Evolutionary conservation across 495 filamentous ascomycete genomes (phyloP), one percentile per base, ranked within the genome.

Genomic region (Penicillium steckii): DNA sequence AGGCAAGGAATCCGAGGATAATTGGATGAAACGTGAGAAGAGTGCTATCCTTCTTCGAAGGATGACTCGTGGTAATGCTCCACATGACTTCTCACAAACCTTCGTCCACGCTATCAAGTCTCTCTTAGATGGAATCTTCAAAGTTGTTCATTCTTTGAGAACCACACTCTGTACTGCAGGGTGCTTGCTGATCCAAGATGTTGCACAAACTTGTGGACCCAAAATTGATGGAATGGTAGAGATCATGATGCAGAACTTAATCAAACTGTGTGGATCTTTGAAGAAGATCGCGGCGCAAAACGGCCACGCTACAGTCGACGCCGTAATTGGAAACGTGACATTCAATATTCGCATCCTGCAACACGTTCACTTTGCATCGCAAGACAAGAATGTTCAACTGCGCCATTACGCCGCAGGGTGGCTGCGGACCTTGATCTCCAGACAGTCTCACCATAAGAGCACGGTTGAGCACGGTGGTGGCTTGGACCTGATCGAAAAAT

Each of bases 311-410:
- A 87, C 88, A 0, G 84, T 94, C 8, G 85, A 90, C 53, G 79
- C 77, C 13, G 83, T 97, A 50, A 80, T 98, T 52, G 76, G 79
- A 27, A 84, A 86, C 61, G 86, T 88, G 19, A 86, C 90, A 0
- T 97, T 89, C 66, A 89, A 82, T 46, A 65, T 75, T 47, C 85
- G 91, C 17, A 74, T 96, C 48, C 76, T 96, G 74, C 88, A 95
- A 59, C 91, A 97, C 59, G 74, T 97, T 26, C 83, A 81, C 66
- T 69, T 68, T 48, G 91, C 95, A 23, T 85, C 78, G 46, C 85
- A 92, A 62, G 94, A 97, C 65, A 98, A 96, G 73, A 97, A 96
- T 65, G 84, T 90, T 2, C 85, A 90, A 56, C 80, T 91, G 22
- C 83, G 94, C 44, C 80, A 80, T 2, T 96, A 83, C 69, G 86